Evolutionary conservation across 2,329 filamentous ascomycete species (phyloP).

Genomic region (Colletotrichum theobromicola): DNA sequence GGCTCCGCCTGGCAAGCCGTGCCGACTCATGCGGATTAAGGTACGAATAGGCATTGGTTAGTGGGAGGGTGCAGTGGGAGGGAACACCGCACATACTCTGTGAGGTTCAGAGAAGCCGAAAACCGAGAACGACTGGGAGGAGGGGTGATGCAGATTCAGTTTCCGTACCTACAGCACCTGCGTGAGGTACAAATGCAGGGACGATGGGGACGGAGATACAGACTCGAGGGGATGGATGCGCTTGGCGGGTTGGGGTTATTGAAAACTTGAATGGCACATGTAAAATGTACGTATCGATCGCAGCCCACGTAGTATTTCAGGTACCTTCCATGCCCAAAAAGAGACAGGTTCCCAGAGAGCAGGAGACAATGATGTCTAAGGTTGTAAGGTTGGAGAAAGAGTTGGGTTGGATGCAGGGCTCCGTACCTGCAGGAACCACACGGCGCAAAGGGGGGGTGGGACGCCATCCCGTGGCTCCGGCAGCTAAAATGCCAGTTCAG

Average conservation of each 20-base stretch:
- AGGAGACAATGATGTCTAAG: not conserved
- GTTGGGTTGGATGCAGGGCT: not conserved
- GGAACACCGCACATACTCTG: not conserved
- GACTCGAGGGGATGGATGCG: not conserved
- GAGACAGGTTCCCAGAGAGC: not conserved
- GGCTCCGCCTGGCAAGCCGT: not conserved
- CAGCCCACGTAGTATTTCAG: no score
- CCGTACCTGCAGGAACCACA: constrained; percentile 9
- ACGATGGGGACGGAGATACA: not conserved
- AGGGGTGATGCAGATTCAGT: not conserved
- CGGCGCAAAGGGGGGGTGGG: not conserved
- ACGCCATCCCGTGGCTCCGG: constrained; percentile 11
- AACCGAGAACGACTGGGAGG: not conserved
- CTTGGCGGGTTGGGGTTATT: not conserved
- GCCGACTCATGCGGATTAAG: not conserved
- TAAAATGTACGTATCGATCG: not conserved
- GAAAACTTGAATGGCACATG: not conserved
- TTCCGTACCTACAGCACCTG: not conserved
- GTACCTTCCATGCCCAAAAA: no score
- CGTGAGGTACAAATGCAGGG: not conserved
- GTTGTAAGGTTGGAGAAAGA: constrained; percentile 1
- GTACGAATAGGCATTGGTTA: not conserved
- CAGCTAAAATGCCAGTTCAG: constrained; percentile 15
- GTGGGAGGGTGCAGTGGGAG: not conserved
- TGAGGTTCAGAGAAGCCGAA: constrained; percentile 4